Percentiles rank a stretch among this genome's conserved stretches.
phyloP scores from a whole-genome alignment of 495 filamentous ascomycete species.

The Daldinia decipiens region DNA sequence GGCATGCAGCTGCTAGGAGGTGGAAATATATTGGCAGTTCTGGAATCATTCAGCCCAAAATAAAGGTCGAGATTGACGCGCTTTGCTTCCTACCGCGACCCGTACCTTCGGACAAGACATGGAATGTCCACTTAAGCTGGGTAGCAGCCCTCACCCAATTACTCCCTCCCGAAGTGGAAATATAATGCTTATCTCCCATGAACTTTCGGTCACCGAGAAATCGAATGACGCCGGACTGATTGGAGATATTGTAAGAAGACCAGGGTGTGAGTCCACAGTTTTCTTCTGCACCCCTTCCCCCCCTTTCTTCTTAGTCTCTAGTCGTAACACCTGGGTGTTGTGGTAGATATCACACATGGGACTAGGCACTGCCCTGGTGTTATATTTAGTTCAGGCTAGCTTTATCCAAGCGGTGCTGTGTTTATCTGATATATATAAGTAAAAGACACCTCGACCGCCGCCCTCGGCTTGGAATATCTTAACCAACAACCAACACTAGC shows the following conservation, averaged over 20 bases:
- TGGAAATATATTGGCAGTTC: conserved; percentile 9
- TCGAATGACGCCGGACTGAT: conserved; percentile 45
- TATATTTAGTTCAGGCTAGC: conserved; percentile 46
- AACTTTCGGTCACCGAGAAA: conserved; percentile 57
- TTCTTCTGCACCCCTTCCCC: conserved; percentile 35
- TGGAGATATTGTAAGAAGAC: conserved; percentile 34
- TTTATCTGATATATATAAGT: conserved; percentile 49
- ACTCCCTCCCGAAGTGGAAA: conserved; percentile 50
- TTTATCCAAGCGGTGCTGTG: conserved; percentile 29
- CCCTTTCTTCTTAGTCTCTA: conserved; percentile 14
- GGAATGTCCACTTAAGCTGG: conserved; percentile 40
- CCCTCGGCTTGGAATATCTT: conserved; percentile 24
- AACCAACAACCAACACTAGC: conserved; percentile 32
- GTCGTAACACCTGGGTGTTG: conserved; percentile 31
- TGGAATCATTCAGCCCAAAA: conserved; percentile 23
- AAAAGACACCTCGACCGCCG: conserved; percentile 37
- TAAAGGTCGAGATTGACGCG: conserved; percentile 31
- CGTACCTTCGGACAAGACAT: conserved; percentile 42
- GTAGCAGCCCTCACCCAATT: conserved; percentile 50
- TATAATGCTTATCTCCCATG: conserved; percentile 52
- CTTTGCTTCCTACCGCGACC: conserved; percentile 16
- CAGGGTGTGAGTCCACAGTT: conserved; percentile 37
- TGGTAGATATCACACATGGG: conserved; percentile 42
- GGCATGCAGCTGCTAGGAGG: conserved; percentile 17
- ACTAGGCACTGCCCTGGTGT: conserved; percentile 35